Percentiles rank a stretch among this genome's conserved stretches.
phyloP scores from a whole-genome alignment of 768 basidiomycete species.

The Naematelia encephala region DNA sequence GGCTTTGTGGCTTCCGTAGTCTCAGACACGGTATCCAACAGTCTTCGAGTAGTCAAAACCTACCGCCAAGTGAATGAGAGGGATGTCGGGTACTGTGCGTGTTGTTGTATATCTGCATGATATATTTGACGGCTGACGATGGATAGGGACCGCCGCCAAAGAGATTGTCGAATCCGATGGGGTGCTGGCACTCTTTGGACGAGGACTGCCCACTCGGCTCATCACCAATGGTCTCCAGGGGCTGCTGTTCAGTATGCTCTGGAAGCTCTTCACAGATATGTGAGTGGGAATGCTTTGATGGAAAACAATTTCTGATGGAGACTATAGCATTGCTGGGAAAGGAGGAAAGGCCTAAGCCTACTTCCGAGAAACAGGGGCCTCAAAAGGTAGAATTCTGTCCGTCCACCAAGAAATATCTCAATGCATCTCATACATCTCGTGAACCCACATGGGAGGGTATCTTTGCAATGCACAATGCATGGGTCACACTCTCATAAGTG shows the following conservation, averaged over 20 bases:
- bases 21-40: conserved; percentile 84
- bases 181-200: conserved; percentile 72
- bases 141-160: conserved; percentile 62
- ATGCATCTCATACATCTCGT: too few relatives aligned
- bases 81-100: conserved; percentile 67
- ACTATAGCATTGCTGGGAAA: neutral
- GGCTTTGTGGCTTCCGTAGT: conserved; percentile 82
- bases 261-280: conserved; percentile 88
- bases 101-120: conserved; percentile 12
- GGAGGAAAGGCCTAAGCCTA: neutral
- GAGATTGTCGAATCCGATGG: conserved; percentile 75
- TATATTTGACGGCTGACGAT: neutral
- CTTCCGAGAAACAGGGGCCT: neutral
- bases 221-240: conserved; percentile 89
- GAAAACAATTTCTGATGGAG: neutral
- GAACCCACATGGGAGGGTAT: too few relatives aligned
- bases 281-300: conserved; percentile 45
- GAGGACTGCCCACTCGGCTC: conserved; percentile 84
- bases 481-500: too few relatives aligned
- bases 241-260: conserved; percentile 82
- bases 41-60: conserved; percentile 87
- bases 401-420: too few relatives aligned
- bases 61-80: conserved; percentile 87
- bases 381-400: neutral
- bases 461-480: too few relatives aligned